A percentile compares a stretch with the other conserved stretches of the same genome.
These are phyloP conservation scores for Salvia hispanica DNA, from an alignment of 257 asterid species.

Conservation along the genomic window DNA sequence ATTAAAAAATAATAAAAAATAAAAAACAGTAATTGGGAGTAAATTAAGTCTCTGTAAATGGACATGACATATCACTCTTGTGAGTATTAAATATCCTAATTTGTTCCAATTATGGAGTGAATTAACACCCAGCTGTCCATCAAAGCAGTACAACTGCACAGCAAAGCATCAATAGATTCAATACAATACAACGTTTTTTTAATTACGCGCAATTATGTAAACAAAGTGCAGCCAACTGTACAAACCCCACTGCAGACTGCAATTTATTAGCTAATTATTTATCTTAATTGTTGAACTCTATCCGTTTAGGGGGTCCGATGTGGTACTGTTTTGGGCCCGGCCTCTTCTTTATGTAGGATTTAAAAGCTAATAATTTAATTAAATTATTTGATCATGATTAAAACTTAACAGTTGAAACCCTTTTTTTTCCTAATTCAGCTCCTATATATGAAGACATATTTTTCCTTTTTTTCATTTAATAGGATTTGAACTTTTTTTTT, in stretches of 20 bases:
- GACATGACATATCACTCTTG: too few species aligned
- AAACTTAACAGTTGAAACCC: neutral
- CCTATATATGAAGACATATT: too few species aligned
- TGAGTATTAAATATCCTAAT: too few species aligned
- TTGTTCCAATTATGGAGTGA: conserved; percentile 15
- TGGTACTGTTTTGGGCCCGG: neutral
- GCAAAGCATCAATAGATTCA: conserved; percentile 9
- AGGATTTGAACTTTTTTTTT: too few species aligned
- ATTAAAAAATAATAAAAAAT: too few species aligned
- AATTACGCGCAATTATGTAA: neutral
- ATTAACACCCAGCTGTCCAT: conserved; percentile 3
- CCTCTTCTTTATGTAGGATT: neutral
- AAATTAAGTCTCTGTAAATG: too few species aligned
- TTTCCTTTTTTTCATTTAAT: too few species aligned
- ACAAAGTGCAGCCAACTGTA: conserved; percentile 16
- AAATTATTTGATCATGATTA: neutral
- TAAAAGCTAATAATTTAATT: neutral
- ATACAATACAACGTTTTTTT: conserved; percentile 15
- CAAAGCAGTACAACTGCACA: neutral
- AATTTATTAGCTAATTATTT: neutral
- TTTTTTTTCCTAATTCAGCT: neutral
- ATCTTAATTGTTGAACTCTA: neutral
- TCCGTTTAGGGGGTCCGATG: neutral
- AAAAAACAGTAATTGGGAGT: too few species aligned
- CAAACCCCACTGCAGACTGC: neutral